Base-by-base conservation (phyloP, 1,284 basidiomycete species). In the Trametes polyzona region DNA sequence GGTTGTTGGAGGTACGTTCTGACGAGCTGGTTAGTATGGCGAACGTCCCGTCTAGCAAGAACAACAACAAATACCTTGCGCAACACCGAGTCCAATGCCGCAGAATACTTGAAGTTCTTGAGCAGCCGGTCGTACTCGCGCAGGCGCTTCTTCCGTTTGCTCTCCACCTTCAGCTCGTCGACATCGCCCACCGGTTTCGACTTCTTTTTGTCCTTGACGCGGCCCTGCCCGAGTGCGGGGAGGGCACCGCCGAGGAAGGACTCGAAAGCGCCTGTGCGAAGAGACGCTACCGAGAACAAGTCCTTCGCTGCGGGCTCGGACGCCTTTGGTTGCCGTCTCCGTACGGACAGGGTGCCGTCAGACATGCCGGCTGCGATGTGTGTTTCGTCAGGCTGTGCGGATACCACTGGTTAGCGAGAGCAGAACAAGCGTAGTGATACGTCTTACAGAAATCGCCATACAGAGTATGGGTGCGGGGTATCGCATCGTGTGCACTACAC, bases 401-500 rank as follows among this genome's bases (percentile, higher is more conserved):
- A 59, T 37, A 4, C 54, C 57, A 7, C 29, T 43, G 17, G 46
- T 36, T 55, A 32, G 8, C 2, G 9, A 3, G n/a, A 3, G 16
- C 14, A 2, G 4, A 49, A 16, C 23, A 26, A 10, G 32, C 30
- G 26, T 55, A 43, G 1, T 8, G n/a, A 37, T 6, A 11, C 6
- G 14, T 78, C 86, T 69, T 69, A 93, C 93, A 58, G 92, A 98
- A 58, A 93, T 80, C n/a, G 94, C 95, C 42, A 99, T 78, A 67
- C 88, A 94, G 5, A 99, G 79, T 3, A 99, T 78, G 1, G 96
- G 95, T 1, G 95, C 93, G 3, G 96, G 93, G 73, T 99, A 99
- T 39, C 96, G 90, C 95, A 99, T 99, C 0, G 97, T 98, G 72
- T 99, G 97, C 9, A 96, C 90, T 27, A 99, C 97, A 67, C 92